A percentile compares a stretch with the other conserved stretches of the same genome.
Evolutionary conservation across 2,329 filamentous ascomycete species (phyloP).

Genomic region (Fusarium siculi): DNA sequence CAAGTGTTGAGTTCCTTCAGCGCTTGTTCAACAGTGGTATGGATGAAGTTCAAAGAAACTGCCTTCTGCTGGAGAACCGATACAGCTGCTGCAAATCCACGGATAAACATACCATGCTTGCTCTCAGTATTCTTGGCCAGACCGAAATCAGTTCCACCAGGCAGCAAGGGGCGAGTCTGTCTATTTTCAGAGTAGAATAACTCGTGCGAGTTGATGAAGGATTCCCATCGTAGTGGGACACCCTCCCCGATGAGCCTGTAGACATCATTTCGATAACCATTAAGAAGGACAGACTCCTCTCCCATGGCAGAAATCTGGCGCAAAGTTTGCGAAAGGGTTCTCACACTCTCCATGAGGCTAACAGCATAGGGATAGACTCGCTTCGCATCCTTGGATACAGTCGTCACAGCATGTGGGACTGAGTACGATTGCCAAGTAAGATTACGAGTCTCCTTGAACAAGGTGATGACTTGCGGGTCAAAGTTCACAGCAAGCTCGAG

Average conservation of each 20-base stretch:
- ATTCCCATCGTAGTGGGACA: conserved; percentile 93
- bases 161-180: conserved; percentile 57
- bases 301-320: conserved; percentile 86
- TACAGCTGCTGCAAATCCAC: conserved; percentile 88
- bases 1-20: conserved; percentile 86
- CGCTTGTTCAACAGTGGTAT: conserved; percentile 83
- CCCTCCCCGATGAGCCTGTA: conserved; percentile 87
- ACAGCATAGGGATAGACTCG: conserved; percentile 98
- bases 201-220: conserved; percentile 97
- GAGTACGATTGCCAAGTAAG: conserved; percentile 94
- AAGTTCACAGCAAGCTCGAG: conserved; percentile 95
- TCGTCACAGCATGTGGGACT: conserved; percentile 93
- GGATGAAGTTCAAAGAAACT: conserved; percentile 78
- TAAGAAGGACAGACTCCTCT: conserved; percentile 86
- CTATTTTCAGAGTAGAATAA: conserved; percentile 70
- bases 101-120: conserved; percentile 96
- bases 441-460: conserved; percentile 99
- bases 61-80: conserved; percentile 91
- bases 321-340: conserved; percentile 89
- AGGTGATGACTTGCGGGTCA: conserved; percentile 92
- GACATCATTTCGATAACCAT: conserved; percentile 91
- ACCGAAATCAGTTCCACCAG: conserved; percentile 53
- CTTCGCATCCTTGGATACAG: conserved; percentile 98
- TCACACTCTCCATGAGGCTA: conserved; percentile 98
- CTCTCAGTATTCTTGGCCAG: conserved; percentile 75